Percentiles rank a stretch among this genome's conserved stretches.
Evolutionary conservation across 1,284 basidiomycete species (phyloP).

Genomic region (Rhodotorula sp.): DNA sequence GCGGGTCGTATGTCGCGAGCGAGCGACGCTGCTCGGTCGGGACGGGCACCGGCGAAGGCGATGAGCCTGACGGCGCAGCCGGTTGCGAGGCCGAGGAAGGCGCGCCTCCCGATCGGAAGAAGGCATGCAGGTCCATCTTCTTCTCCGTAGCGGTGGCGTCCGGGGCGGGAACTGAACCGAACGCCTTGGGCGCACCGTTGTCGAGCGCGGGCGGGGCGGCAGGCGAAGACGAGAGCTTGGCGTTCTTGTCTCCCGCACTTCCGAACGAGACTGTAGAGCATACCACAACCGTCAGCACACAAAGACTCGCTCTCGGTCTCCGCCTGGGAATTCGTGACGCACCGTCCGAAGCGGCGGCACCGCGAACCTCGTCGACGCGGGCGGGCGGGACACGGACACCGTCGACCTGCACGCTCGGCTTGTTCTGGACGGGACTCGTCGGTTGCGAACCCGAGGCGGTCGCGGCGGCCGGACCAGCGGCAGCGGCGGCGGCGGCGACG

Average conservation of each 20-base stretch:
- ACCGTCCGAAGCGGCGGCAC: constrained; percentile 27
- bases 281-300: constrained; percentile 7
- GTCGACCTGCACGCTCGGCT: constrained; percentile 37
- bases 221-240: constrained; percentile 50
- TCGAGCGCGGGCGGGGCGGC: constrained; percentile 48
- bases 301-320: background rate
- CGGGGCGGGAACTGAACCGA: constrained; percentile 44
- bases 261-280: constrained; percentile 48
- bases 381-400: constrained; percentile 30
- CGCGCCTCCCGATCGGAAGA: constrained; percentile 30
- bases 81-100: constrained; percentile 13
- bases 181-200: constrained; percentile 46
- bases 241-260: constrained; percentile 50
- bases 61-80: constrained; percentile 21
- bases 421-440: constrained; percentile 27
- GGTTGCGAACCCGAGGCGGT: constrained; percentile 10
- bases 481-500: constrained; percentile 30
- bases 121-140: constrained; percentile 34
- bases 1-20: constrained; percentile 31
- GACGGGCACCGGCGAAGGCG: constrained; percentile 13
- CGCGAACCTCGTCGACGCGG: constrained; percentile 33
- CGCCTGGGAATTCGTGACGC: background rate
- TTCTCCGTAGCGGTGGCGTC: constrained; percentile 9
- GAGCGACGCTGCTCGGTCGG: constrained; percentile 28
- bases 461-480: constrained; percentile 1